Conservation (phyloP, 2,329 filamentous ascomycete species). For the Neofusicoccum cordaticola region DNA sequence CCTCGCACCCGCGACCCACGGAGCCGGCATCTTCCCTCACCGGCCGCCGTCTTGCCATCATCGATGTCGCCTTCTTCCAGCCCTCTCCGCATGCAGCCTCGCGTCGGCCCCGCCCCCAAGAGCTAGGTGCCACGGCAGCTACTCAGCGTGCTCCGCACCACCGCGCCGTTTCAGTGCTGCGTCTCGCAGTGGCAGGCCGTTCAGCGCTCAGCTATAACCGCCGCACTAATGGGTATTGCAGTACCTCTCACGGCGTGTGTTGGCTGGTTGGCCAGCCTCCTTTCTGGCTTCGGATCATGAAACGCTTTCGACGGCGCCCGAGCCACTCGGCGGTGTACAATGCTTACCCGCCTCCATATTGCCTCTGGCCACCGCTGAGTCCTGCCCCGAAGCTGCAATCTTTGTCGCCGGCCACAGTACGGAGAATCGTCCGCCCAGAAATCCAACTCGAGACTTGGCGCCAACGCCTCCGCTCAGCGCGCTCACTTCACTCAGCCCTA, state of each 20-base stretch:
- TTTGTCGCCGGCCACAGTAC: background rate
- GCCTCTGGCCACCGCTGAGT: background rate
- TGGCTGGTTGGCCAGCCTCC: background rate
- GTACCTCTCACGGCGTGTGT: background rate
- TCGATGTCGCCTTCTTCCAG: background rate
- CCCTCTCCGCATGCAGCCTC: background rate
- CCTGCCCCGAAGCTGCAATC: background rate
- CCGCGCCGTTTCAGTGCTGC: background rate
- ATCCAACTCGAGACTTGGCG: background rate
- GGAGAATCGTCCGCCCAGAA: background rate
- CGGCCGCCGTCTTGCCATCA: background rate
- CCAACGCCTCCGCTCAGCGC: background rate
- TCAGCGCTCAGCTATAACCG: background rate
- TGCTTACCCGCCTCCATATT: background rate
- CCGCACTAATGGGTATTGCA: background rate
- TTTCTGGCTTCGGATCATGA: slow-evolving; percentile 1
- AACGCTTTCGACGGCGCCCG: background rate
- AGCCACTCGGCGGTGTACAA: background rate
- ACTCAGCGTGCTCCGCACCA: background rate
- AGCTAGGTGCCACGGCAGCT: background rate
- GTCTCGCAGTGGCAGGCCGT: background rate
- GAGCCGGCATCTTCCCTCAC: background rate
- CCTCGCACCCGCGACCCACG: too few relatives aligned
- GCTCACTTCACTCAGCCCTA: background rate
- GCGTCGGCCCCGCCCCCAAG: background rate